A percentile compares a stretch with the other conserved stretches of the same genome.
Evolutionary conservation across 2,329 filamentous ascomycete species (phyloP).

Genomic region (Bipolaris zeicola): DNA sequence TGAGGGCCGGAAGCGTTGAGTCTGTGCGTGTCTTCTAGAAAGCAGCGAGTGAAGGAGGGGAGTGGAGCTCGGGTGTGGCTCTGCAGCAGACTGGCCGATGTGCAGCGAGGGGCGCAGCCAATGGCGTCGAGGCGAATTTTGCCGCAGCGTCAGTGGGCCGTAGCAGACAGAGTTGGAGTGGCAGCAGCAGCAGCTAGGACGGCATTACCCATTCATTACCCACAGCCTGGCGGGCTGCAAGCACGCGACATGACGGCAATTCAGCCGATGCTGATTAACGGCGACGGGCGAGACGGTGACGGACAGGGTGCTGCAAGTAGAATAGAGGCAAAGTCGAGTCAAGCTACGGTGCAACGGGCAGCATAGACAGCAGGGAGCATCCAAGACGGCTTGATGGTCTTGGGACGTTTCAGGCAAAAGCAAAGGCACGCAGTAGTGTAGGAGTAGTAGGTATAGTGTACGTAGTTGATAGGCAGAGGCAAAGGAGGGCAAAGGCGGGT

Average conservation of each 20-base stretch:
- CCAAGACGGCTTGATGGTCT: not conserved
- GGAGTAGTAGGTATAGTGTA: too few species aligned
- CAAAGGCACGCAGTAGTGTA: not conserved
- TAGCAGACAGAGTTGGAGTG: too few species aligned
- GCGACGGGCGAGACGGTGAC: too few species aligned
- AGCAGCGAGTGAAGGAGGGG: constrained; percentile 7
- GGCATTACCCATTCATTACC: too few species aligned
- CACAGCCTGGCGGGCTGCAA: too few species aligned
- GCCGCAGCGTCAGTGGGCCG: not conserved
- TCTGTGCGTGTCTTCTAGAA: constrained; percentile 32
- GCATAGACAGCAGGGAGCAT: too few species aligned
- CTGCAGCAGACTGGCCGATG: constrained; percentile 14
- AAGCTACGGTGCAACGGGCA: too few species aligned
- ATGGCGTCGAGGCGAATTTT: constrained; percentile 13
- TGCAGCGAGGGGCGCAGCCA: constrained; percentile 5
- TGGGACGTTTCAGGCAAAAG: not conserved
- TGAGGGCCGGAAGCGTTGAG: constrained; percentile 14
- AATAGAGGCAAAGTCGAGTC: too few species aligned
- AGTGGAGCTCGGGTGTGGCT: constrained; percentile 14
- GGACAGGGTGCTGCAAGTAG: too few species aligned
- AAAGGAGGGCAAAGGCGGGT: not conserved
- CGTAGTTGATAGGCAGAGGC: not conserved
- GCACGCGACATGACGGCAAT: too few species aligned
- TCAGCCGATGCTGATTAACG: too few species aligned
- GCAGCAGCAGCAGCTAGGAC: too few species aligned